These are phyloP conservation scores for Grigorovia transvaalensis DNA, from an alignment of 805 yeast species.

Conservation along the genomic window DNA sequence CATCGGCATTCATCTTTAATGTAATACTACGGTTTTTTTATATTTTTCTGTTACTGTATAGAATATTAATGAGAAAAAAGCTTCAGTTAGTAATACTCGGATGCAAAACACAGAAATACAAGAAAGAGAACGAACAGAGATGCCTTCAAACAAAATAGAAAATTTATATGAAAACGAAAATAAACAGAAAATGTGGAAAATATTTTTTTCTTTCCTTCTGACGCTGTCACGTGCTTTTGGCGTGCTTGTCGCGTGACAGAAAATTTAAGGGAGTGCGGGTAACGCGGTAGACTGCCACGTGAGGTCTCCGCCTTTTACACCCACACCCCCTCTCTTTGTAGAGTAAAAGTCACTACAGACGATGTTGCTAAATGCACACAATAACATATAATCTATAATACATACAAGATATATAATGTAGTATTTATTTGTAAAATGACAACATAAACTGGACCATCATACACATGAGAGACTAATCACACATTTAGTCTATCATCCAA, in stretches of 20 bases:
- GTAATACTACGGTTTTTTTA: background rate
- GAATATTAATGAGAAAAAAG: too few species aligned
- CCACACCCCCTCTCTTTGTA: background rate
- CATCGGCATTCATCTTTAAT: slow-evolving; percentile 54
- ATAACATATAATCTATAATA: background rate
- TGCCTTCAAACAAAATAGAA: too few species aligned
- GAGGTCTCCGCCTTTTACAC: background rate
- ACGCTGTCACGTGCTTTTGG: too few species aligned
- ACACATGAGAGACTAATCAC: background rate
- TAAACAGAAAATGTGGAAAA: too few species aligned
- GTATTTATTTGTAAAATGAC: background rate
- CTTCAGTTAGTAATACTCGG: too few species aligned
- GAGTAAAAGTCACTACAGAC: background rate
- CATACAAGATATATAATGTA: background rate
- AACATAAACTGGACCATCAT: background rate
- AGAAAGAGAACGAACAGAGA: too few species aligned
- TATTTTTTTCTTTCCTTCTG: too few species aligned
- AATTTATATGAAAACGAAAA: too few species aligned
- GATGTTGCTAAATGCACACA: background rate
- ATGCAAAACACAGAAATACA: too few species aligned
- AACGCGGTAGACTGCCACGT: background rate
- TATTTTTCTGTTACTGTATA: background rate
- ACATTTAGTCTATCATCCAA: background rate
- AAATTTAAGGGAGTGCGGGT: too few species aligned
- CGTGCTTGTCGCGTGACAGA: too few species aligned